Conservation (phyloP, 2,329 filamentous ascomycete genomes). For the Cladosporium oxysporum region DNA sequence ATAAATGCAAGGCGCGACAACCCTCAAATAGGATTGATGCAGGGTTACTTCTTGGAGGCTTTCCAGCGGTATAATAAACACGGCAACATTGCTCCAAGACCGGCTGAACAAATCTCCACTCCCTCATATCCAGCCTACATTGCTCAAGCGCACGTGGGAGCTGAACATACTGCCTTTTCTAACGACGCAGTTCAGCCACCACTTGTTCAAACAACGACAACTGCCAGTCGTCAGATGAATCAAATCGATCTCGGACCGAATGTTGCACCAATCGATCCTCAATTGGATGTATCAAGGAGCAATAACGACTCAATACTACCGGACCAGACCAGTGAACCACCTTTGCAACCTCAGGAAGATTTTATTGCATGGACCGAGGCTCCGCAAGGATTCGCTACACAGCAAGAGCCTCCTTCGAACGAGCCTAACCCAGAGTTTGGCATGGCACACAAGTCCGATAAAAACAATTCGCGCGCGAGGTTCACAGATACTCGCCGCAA, state of each 20-base stretch:
- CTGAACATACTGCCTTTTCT: slow-evolving; percentile 1
- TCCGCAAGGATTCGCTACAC: slow-evolving; percentile 25
- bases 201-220: slow-evolving; percentile 27
- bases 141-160: neutral
- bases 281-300: neutral
- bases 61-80: slow-evolving; percentile 1
- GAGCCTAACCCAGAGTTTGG: slow-evolving; percentile 24
- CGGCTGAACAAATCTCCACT: neutral
- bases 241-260: neutral
- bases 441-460: slow-evolving; percentile 21
- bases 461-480: slow-evolving; percentile 45
- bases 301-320: neutral
- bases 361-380: slow-evolving; percentile 23
- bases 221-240: slow-evolving; percentile 24
- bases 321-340: neutral
- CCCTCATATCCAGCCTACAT: slow-evolving; percentile 8
- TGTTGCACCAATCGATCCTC: slow-evolving; percentile 10
- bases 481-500: slow-evolving; percentile 59
- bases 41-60: slow-evolving; percentile 3
- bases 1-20: neutral
- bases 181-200: slow-evolving; percentile 10
- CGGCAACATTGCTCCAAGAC: neutral
- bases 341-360: slow-evolving; percentile 1
- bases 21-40: neutral
- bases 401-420: slow-evolving; percentile 20